A percentile compares a stretch with the other conserved stretches of the same genome.
Evolutionary conservation across 108 stramenopile species (phyloP).

Genomic region (Licmophora abbreviata): DNA sequence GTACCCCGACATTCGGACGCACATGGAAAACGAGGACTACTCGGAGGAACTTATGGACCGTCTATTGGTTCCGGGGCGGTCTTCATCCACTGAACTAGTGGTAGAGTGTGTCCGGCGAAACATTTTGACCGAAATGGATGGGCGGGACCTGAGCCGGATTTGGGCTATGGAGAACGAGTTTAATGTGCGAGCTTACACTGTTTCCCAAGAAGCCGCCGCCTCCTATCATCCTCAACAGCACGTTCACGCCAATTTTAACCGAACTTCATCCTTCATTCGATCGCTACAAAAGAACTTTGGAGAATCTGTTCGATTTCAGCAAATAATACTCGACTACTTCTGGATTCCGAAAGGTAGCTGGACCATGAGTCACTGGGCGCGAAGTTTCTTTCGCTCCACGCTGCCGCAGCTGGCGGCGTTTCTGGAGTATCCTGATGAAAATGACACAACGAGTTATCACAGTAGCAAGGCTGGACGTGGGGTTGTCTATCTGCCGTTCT

Average conservation of each 20-base stretch:
- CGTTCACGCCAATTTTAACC: conserved; percentile 58
- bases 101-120: conserved; percentile 54
- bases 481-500: conserved; percentile 71
- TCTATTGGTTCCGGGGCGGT: conserved; percentile 29
- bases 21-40: conserved; percentile 26
- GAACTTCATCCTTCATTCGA: conserved; percentile 27
- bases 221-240: conserved; percentile 42
- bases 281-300: conserved; percentile 38
- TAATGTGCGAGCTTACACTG: conserved; percentile 54
- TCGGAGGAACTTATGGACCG: conserved; percentile 14
- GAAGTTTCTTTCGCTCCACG: conserved; percentile 53
- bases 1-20: conserved; percentile 45
- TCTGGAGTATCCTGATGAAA: conserved; percentile 35
- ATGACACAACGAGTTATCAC: conserved; percentile 16
- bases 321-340: conserved; percentile 72
- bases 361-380: conserved; percentile 46
- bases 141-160: conserved; percentile 64
- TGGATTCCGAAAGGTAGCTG: conserved; percentile 69
- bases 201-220: conserved; percentile 61
- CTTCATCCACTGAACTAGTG: conserved; percentile 48
- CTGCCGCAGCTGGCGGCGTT: conserved; percentile 51
- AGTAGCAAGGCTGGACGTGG: conserved; percentile 12
- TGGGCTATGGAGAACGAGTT: conserved; percentile 51
- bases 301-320: conserved; percentile 35
- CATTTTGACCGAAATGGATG: conserved; percentile 66